Evolutionary conservation across 805 yeast species (phyloP), one percentile per base, ranked within the genome.

Genomic region (Hanseniaspora lindneri): DNA sequence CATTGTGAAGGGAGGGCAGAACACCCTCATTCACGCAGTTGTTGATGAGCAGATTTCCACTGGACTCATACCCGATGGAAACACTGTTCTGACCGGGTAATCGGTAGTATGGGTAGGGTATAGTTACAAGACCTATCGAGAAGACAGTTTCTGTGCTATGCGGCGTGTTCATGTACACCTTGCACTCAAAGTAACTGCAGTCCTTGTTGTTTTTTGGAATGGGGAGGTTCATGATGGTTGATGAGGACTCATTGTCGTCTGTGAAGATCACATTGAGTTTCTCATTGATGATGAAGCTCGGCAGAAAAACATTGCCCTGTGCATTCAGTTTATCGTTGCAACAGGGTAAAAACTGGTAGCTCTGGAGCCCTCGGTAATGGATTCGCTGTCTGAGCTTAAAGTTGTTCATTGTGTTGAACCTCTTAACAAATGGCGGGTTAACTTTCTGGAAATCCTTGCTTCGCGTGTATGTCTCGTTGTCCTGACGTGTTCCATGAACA

Each of bases 91-190:
- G 73, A 1, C 94, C 94, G 0, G 94, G 94, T 13, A 80, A 67
- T 54, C 84, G 69, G 61, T 81, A 83, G 51, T 73, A 69, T 2
- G 94, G 92, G 56, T 80, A 80, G 2, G 92, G 89, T 54, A 72
- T 75, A 0, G 89, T 77, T 9, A 76, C 73, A 24, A 83, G 65
- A 0, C 94, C 92, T 41, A 83, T 69, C 27, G 80, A 71, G 50
- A 82, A 70, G 30, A 73, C 72, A 1, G 79, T 71, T 49, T 72
- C 74, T 2, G 68, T 55, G 17, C 51, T 46, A 20, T 50, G 41
- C 11, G 52, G 51, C 39, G 67, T 63, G 2, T 41, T 20, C 17
- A 66, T 71, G 54, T 66, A 71, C 1, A 76, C 55, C 54, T 76
- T 76, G 9, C 70, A 71, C 60, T 83, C 94, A 58, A 80, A 83